Evolutionary conservation across 1,139 yeast genomes (phyloP), one percentile per base, ranked within the genome.

Genomic region (Taiozyma sp.): DNA sequence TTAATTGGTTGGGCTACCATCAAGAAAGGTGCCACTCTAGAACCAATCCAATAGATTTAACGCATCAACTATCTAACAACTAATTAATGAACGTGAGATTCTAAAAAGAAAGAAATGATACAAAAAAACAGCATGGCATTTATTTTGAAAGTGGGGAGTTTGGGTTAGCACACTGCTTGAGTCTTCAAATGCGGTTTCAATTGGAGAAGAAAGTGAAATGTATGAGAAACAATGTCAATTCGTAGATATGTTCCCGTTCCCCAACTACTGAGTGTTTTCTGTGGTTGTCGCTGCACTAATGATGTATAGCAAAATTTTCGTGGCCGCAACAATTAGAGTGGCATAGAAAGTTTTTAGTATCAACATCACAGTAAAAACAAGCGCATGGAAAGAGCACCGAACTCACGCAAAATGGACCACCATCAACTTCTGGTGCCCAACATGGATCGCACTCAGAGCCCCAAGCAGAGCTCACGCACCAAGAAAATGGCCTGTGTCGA

Each of bases 1-100:
- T 81, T 95, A 72, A 95, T 95, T 75, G 99, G 99, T 65, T 95
- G 99, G 99, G 99, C 99, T 62, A 90, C 97, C 51, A 93, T 95
- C 70, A 89, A 90, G 75, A 91, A 90, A 75, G 99, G 99, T 74
- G 84, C 91, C 56, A 84, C 90, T 53, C 79, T 87, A 69, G 93
- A 87, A 68, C 93, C 95, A 60, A 38, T 38, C 41, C 41, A 38
- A 22, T 38, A 38, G 10, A n/a, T n/a, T 32, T n/a, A 32, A 14
- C 7, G 36, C 36, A 32, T 32, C 36, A 14, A 32, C 36, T 30
- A 30, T 30, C 14, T 14, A 30, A 32, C 16, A 32, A 32, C 9
- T n/a, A 30, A 29, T 13, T 29, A 30, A 32, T 32, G 36, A 32
- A n/a, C 4, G 36, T 10, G 7, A 32, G n/a, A 32, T 32, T 32